Evolutionary conservation across 1,284 basidiomycete genomes (phyloP), one percentile per base, ranked within the genome.

Genomic region (Thecaphora thlaspeos): DNA sequence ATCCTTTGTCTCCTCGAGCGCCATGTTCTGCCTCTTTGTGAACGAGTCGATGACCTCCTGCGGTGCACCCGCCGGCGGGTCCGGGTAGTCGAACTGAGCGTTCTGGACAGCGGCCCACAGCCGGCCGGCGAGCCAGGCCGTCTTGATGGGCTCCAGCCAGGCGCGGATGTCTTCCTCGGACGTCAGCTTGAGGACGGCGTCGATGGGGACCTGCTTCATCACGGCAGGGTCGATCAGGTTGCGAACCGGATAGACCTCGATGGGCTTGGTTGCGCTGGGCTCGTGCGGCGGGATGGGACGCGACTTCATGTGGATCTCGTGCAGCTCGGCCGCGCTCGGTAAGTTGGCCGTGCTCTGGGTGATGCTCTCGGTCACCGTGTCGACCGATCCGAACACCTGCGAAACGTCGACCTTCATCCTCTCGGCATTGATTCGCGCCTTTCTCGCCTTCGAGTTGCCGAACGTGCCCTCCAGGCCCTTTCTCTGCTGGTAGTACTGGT

Each of bases 371-470:
- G 72, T 66, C 14, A 74, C 70, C 22, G 72, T 61, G 53, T 68
- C 64, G 9, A 75, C 59, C 23, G 75, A 68, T 21, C 54, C 55
- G 24, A 64, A 62, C 75, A 76, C 76, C 48, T 71, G 68, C 42
- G 58, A 63, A 10, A 70, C 71, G 53, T 76, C 69, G 36, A 77
- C 75, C 58, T 75, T 75, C 74, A 77, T 76, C 32, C 70, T 58
- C 47, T 77, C 75, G 47, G 72, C 62, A 44, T 73, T 73, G 11
- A 68, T 48, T 5, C 68, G 69, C 15, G 70, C 65, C 41, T 61
- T 56, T 57, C 76, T 77, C 52, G 69, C 65, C 65, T 76, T 76
- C 28, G 70, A 61, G 57, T 76, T 77, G 39, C 75, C 75, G 23
- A 77, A 77, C 1, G 69, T 67, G 28, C 76, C 74, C 30, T 72